Conservation (phyloP, 2,329 filamentous ascomycete species). For the Fusarium poae region DNA sequence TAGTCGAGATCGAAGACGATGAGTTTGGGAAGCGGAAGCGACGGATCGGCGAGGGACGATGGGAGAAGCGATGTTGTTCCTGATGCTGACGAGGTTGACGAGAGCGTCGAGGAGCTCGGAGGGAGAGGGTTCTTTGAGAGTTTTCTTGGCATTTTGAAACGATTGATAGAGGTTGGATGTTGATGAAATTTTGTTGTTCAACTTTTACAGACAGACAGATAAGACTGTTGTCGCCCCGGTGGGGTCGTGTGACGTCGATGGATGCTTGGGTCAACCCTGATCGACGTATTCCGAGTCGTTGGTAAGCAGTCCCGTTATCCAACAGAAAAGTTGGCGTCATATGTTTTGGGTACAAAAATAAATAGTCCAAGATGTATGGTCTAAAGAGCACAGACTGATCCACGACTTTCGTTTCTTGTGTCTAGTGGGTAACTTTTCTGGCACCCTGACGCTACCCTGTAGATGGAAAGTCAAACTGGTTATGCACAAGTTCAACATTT, state of each 20-base stretch:
- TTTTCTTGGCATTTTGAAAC: constrained; percentile 51
- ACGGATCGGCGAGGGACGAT: constrained; percentile 62
- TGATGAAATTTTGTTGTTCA: constrained; percentile 16
- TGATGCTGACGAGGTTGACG: constrained; percentile 49
- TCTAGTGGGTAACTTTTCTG: too few species aligned
- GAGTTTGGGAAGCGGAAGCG: constrained; percentile 80
- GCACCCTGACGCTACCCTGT: not conserved
- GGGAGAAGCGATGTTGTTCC: constrained; percentile 54
- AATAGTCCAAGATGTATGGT: too few species aligned
- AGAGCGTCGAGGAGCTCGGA: constrained; percentile 39
- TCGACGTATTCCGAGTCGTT: not conserved
- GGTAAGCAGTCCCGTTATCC: not conserved
- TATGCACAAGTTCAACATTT: not conserved
- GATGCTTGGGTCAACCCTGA: constrained; percentile 7
- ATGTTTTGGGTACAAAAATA: too few species aligned
- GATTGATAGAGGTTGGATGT: not conserved
- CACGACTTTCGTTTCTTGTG: too few species aligned
- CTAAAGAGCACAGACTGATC: too few species aligned
- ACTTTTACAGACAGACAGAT: constrained; percentile 8
- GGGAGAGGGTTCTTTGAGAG: constrained; percentile 50
- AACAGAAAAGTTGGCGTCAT: too few species aligned
- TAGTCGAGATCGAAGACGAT: constrained; percentile 97
- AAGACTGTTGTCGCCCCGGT: constrained; percentile 3
- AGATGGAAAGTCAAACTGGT: not conserved
- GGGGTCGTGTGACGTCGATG: constrained; percentile 25